Base-by-base conservation (phyloP, 345 rosid genomes). In the Lepidium sativum region DNA sequence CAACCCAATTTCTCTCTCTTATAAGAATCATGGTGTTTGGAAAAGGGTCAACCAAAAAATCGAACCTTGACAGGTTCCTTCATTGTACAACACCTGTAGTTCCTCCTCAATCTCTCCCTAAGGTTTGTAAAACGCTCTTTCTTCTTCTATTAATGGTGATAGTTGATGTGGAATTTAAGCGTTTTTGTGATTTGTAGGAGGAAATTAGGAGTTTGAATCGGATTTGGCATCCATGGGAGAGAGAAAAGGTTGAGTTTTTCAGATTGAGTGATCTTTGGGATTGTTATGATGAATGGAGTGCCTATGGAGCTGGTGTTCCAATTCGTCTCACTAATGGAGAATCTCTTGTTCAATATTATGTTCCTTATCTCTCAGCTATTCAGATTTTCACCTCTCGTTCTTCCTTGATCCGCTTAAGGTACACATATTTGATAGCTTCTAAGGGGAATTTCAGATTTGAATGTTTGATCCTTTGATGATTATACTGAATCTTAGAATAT, bases 241-340 rank as follows among this genome's bases (percentile, higher is more conserved):
- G 94, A 74, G 97, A 95, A 56, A 81, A 76, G 40, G 88, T 95
- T 48, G 97, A 91, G 60, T 95, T 77, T 74, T 91, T 95, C 65
- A 85, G 84, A 38, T 75, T 95, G 70, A 71, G 80, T 72, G 96
- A 91, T 83, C 79, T 95, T 0, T 95, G 99, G 99, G 81, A 69
- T 52, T 84, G 86, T 65, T 95, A 79, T 17, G 97, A 91, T 77
- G 98, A 95, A 80, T 95, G 98, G 99, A 95, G 99, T 65, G 99
- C 97, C 15, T 95, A 95, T 76, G 99, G 99, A 47, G 99, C 97
- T 58, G 98, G 98, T 15, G 98, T 95, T 41, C 99, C 99, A 2
- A 76, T 95, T 67, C 73, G 47, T 60, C 66, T 85, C 70, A 47
- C 67, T 72, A 77, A 80, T 77, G 85, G 80, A 34, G 99, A 91